Percentiles rank a stretch among this genome's conserved stretches.
Evolutionary conservation across 2,329 filamentous ascomycete species (phyloP).

Genomic region (Sporothrix protearum): DNA sequence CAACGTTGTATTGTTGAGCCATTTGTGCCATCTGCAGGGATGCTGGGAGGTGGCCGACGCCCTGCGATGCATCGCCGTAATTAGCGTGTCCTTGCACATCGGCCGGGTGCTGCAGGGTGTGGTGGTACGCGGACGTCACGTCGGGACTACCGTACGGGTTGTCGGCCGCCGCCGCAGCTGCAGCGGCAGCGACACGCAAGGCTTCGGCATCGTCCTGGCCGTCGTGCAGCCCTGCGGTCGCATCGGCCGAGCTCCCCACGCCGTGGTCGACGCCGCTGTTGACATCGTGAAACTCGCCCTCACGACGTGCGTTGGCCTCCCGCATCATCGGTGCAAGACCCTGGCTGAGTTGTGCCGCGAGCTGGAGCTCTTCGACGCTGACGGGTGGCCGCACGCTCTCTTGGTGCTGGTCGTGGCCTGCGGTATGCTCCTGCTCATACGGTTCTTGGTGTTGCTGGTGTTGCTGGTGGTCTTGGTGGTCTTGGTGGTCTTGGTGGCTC

Average conservation of each 20-base stretch:
- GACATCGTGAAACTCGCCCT: slow-evolving; percentile 28
- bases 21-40: slow-evolving; percentile 39
- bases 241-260: not conserved
- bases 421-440: slow-evolving; percentile 32
- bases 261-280: not conserved
- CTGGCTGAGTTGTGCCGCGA: slow-evolving; percentile 56
- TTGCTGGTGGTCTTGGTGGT: slow-evolving; percentile 11
- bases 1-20: slow-evolving; percentile 47
- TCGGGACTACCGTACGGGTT: slow-evolving; percentile 4
- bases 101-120: slow-evolving; percentile 27
- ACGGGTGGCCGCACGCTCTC: slow-evolving; percentile 35
- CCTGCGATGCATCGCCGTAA: slow-evolving; percentile 28
- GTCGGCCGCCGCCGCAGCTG: not conserved
- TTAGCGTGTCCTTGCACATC: slow-evolving; percentile 29
- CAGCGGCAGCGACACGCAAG: slow-evolving; percentile 4
- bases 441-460: slow-evolving; percentile 34
- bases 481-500: slow-evolving; percentile 40
- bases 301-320: slow-evolving; percentile 41
- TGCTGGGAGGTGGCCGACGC: slow-evolving; percentile 34
- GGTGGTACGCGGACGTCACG: slow-evolving; percentile 22
- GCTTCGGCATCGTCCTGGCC: slow-evolving; percentile 24
- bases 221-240: slow-evolving; percentile 25
- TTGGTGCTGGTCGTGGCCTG: slow-evolving; percentile 34
- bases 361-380: slow-evolving; percentile 55
- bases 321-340: slow-evolving; percentile 52